These are phyloP conservation scores for Ophiostoma novo-ulmi DNA, from an alignment of 2,329 filamentous ascomycete species.

Conservation along the genomic window DNA sequence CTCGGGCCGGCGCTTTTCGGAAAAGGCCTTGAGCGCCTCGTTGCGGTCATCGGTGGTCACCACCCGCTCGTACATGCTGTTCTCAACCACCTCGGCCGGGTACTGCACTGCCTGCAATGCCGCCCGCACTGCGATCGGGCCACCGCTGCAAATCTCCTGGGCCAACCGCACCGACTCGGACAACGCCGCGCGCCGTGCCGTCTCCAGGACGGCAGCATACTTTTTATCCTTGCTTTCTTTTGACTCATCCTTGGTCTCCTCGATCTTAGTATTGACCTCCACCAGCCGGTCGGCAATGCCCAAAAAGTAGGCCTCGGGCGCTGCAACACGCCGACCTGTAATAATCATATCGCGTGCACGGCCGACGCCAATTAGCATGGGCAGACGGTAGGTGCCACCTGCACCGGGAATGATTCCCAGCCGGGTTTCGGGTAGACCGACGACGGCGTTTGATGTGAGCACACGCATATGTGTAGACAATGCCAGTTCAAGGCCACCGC, in stretches of 20 bases:
- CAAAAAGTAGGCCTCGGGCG: constrained; percentile 82
- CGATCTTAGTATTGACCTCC: constrained; percentile 48
- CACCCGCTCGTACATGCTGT: constrained; percentile 77
- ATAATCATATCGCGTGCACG: constrained; percentile 87
- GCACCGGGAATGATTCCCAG: constrained; percentile 93
- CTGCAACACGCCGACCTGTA: constrained; percentile 79
- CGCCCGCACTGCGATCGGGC: constrained; percentile 74
- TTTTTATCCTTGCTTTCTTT: constrained; percentile 37
- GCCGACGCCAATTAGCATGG: constrained; percentile 69
- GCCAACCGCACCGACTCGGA: constrained; percentile 74
- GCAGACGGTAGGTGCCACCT: constrained; percentile 84
- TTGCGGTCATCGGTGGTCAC: constrained; percentile 78
- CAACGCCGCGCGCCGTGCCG: constrained; percentile 63
- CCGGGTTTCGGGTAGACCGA: constrained; percentile 86
- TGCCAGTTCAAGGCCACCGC: constrained; percentile 89
- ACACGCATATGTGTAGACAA: constrained; percentile 86
- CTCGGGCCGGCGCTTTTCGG: constrained; percentile 55
- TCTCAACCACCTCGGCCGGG: constrained; percentile 73
- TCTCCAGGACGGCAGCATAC: constrained; percentile 43
- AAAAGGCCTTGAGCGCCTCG: constrained; percentile 83
- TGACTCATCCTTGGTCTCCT: constrained; percentile 31
- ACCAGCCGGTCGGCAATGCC: constrained; percentile 88
- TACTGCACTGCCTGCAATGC: constrained; percentile 72
- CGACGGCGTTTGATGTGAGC: constrained; percentile 68
- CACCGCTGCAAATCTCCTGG: constrained; percentile 73